Evolutionary conservation across 2,329 filamentous ascomycete genomes (phyloP), one percentile per base, ranked within the genome.

Genomic region (Fusarium falciforme): DNA sequence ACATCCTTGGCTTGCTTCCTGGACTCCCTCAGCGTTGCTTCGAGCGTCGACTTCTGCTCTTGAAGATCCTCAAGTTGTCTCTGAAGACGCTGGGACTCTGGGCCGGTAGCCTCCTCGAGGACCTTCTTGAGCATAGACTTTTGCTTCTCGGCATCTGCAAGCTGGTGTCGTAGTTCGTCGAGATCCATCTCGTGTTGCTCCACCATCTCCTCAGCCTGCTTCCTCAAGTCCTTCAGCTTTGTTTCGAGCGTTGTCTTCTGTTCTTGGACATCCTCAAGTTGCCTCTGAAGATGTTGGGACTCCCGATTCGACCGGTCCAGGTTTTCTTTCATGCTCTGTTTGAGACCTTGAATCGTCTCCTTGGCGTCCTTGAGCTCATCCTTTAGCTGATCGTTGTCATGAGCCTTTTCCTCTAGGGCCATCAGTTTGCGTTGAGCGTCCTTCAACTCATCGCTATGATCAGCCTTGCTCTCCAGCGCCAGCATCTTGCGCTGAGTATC

Each of bases 251-350:
- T 17, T 9, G 5, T 29, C 25, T 49, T 49, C 25, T 49, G 44
- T 49, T 49, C 44, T 27, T 49, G 44, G 5, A 89, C 82, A 67
- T 89, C 89, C 29, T 86, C 83, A 27, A 93, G 84, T 47, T 88
- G 89, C 7, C 81, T 79, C 73, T 90, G 86, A 5, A 93, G 84
- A 54, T 88, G 87, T 29, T 85, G 81, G 2, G 82, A 79, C 61
- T 87, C 87, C 22, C 86, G 82, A 22, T 85, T 83, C 20, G 87
- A 84, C 68, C 83, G 83, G 66, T 90, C 89, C 7, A 94, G 83
- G 66, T 95, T 92, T 54, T 89, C 85, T 75, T 95, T 86, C 44
- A 90, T 83, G 52, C 86, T 87, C 22, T 85, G 83, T 78, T 92
- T 88, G 6, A 93, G 82, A n/a, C 25, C 27, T 17, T 52, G 47